Percentiles rank a stretch among this genome's conserved stretches.
Conservation (phyloP, 179 eudicot species). For the Drosera spatulata region DNA sequence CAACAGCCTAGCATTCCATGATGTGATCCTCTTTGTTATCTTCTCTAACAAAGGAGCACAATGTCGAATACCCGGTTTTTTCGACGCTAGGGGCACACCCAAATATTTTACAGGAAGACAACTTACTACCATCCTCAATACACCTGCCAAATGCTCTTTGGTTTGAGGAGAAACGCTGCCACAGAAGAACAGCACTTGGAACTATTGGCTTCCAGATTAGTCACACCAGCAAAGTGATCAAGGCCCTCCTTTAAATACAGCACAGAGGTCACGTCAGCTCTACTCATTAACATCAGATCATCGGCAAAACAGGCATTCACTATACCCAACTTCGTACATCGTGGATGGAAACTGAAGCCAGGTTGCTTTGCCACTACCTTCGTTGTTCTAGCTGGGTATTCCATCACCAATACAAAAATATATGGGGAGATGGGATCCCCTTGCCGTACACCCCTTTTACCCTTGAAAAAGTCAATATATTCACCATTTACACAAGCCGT, state of each 20-base stretch:
- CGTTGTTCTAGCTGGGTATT: neutral
- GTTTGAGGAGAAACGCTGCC: too few species aligned
- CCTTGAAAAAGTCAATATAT: neutral
- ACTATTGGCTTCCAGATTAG: too few species aligned
- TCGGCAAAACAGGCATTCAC: neutral
- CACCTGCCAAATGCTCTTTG: too few species aligned
- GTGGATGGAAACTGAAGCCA: neutral
- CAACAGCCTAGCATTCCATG: neutral
- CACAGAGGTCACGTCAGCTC: neutral
- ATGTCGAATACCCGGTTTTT: neutral
- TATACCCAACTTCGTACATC: neutral
- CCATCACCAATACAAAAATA: neutral
- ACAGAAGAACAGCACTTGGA: too few species aligned
- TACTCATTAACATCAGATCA: neutral
- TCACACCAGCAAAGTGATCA: too few species aligned
- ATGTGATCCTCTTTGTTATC: neutral
- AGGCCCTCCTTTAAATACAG: too few species aligned
- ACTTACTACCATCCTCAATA: too few species aligned
- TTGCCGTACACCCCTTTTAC: neutral
- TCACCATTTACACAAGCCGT: neutral
- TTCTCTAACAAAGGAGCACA: neutral
- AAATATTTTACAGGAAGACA: neutral
- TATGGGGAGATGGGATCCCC: neutral
- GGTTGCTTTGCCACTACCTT: neutral
- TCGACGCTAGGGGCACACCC: neutral